Base-by-base conservation (phyloP, 768 basidiomycete genomes). In the Candolleomyces eurysporus region DNA sequence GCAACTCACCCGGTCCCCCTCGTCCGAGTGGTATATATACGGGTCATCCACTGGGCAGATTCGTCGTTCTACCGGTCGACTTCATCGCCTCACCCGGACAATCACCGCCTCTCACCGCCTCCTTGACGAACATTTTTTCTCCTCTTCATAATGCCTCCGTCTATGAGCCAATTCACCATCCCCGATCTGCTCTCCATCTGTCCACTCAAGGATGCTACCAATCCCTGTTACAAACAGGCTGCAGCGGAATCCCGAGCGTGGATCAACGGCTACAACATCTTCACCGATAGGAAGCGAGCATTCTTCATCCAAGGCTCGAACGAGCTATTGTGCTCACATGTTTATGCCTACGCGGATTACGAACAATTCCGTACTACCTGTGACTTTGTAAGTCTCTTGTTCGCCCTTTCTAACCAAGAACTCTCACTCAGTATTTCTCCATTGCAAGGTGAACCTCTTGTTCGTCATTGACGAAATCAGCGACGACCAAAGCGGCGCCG, bases 401-500 rank as follows among this genome's bases (percentile, higher is more conserved):
- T 7, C 13, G 21, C 49, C 51, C 55, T 54, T 63, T 59, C 36
- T 14, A 65, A 39, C 50, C n/a, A 51, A 46, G 30, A 43, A 17
- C 46, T 17, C 17, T 46, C 3, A 48, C 22, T 22, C 54, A 32
- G 31, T 59, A 32, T 63, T 58, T 43, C 7, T 32, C 54, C 36
- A 13, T 45, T 50, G 36, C 43, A 46, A 81, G 81, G 76, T 87
- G 61, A 87, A 88, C 66, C 73, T 85, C 13, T 79, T 89, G 31
- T 89, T 86, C 73, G 83, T 85, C 61, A 77, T 88, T 53, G 88
- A 89, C 70, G 87, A 89, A 71, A 78, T 87, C 57, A 87, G 84
- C 69, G 86, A 88, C 64, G 86, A 87, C 60, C 87, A 88, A 69
- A 79, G 75, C 67, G 83, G 82, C 30, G 72, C 73, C 58, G 87